phyloP scores from a whole-genome alignment of 768 basidiomycete species.

The Gymnopilus dilepis region DNA sequence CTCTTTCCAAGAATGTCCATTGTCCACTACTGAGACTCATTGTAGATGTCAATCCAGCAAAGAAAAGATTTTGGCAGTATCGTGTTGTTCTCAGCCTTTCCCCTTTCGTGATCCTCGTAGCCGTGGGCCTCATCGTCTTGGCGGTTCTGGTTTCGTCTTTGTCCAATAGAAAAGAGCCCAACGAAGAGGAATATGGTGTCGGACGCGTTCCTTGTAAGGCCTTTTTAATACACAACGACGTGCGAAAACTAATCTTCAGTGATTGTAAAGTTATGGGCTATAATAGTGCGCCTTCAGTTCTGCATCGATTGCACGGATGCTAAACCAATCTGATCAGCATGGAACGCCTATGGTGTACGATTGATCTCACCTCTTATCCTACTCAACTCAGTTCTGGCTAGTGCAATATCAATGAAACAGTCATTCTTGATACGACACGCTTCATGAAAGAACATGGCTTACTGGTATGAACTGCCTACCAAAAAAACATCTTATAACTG shows the following conservation, averaged over 20 bases:
- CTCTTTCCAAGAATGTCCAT: too few species aligned
- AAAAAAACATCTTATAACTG: too few species aligned
- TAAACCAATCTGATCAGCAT: slow-evolving; percentile 45
- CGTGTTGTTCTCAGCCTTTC: slow-evolving; percentile 27
- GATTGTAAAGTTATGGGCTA: slow-evolving; percentile 54
- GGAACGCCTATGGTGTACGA: slow-evolving; percentile 65
- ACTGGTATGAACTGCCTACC: slow-evolving; percentile 36
- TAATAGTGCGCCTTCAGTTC: slow-evolving; percentile 50
- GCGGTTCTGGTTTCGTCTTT: slow-evolving; percentile 21
- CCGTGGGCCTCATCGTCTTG: slow-evolving; percentile 21
- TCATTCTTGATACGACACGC: slow-evolving; percentile 53
- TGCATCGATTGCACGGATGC: background rate
- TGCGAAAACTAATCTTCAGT: background rate
- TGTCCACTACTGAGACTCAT: background rate
- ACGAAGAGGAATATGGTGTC: slow-evolving; percentile 7
- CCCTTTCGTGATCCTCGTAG: slow-evolving; percentile 27
- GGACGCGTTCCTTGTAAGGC: slow-evolving; percentile 22
- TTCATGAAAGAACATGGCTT: slow-evolving; percentile 59
- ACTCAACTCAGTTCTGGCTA: slow-evolving; percentile 26
- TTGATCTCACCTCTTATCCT: background rate
- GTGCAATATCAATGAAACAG: slow-evolving; percentile 63
- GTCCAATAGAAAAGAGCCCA: slow-evolving; percentile 3
- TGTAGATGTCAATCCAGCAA: slow-evolving; percentile 4
- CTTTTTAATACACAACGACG: background rate
- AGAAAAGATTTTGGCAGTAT: slow-evolving; percentile 19